phyloP scores from a whole-genome alignment of 208 protist genomes.

The Blechomonas ayalai region DNA sequence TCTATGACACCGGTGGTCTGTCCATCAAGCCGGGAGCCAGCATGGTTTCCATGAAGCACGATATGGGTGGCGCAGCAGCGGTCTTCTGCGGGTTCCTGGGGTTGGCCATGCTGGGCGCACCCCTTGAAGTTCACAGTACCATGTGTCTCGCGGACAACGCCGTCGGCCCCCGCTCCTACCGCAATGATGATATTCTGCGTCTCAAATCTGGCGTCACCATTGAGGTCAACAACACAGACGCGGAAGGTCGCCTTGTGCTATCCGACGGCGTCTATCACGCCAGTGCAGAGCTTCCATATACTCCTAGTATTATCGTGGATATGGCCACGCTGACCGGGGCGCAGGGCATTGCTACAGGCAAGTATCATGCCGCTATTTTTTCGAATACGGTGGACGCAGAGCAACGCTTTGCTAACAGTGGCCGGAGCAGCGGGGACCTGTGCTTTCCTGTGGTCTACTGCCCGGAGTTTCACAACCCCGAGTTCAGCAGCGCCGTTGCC shows the following conservation, averaged over 20 bases:
- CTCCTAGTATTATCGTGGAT: conserved; percentile 78
- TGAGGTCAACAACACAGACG: conserved; percentile 92
- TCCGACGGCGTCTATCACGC: conserved; percentile 88
- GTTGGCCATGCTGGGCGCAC: conserved; percentile 31
- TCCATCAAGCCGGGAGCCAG: conserved; percentile 59
- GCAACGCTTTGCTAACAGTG: conserved; percentile 29
- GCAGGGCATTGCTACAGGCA: conserved; percentile 78
- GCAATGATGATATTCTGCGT: conserved; percentile 84
- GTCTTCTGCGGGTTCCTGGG: conserved; percentile 76
- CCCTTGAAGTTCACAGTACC: conserved; percentile 35
- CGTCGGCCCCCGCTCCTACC: conserved; percentile 59
- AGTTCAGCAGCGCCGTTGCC: conserved; percentile 64
- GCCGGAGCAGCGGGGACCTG: conserved; percentile 64
- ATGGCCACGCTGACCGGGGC: conserved; percentile 91
- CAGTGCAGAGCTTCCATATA: conserved; percentile 59
- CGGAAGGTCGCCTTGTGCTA: conserved; percentile 89
- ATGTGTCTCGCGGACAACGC: conserved; percentile 90
- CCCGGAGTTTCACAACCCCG: conserved; percentile 74
- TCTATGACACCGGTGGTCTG: conserved; percentile 90
- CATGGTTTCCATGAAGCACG: conserved; percentile 90
- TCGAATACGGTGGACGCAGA: conserved; percentile 68
- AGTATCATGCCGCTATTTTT: conserved; percentile 75
- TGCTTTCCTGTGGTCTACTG: conserved; percentile 84
- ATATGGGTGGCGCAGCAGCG: conserved; percentile 87
- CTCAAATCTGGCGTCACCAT: conserved; percentile 86